These are phyloP conservation scores for Backusella westeae DNA, from an alignment of 192 early-diverging fungal genomes.

Conservation along the genomic window DNA sequence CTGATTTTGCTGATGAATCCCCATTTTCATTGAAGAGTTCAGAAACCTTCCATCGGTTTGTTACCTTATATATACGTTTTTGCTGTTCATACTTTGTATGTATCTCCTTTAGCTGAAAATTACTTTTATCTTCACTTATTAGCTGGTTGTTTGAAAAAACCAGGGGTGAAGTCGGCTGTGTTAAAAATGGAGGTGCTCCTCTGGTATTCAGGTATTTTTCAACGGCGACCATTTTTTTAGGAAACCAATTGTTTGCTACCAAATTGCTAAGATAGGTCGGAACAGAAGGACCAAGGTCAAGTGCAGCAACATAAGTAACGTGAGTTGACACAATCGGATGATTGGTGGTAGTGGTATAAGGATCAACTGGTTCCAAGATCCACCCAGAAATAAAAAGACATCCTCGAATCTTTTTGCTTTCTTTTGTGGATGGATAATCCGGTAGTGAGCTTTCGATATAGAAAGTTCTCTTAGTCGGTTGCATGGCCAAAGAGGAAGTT, in stretches of 20 bases:
- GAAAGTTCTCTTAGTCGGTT: constrained; percentile 22
- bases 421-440: constrained; percentile 9
- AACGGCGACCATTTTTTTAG: constrained; percentile 42
- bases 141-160: constrained; percentile 28
- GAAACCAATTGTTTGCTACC: constrained; percentile 34
- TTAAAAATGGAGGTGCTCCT: constrained; percentile 38
- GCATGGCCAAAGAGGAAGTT: neutral
- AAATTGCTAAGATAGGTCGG: constrained; percentile 47
- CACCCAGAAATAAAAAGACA: constrained; percentile 46
- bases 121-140: neutral
- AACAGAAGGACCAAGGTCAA: constrained; percentile 47
- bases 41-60: neutral
- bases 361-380: constrained; percentile 53
- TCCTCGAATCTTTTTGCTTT: constrained; percentile 23
- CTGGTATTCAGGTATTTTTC: constrained; percentile 43
- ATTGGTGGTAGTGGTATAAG: constrained; percentile 48
- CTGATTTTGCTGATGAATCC: neutral
- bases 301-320: constrained; percentile 44
- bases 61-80: neutral
- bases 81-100: constrained; percentile 1
- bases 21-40: neutral
- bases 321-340: constrained; percentile 54
- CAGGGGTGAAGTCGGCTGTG: constrained; percentile 26
- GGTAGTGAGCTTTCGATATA: constrained; percentile 30
- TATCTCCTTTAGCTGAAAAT: neutral